Base-by-base conservation (phyloP, 2,329 filamentous ascomycete genomes). In the Penicillium psychrosexuale region DNA sequence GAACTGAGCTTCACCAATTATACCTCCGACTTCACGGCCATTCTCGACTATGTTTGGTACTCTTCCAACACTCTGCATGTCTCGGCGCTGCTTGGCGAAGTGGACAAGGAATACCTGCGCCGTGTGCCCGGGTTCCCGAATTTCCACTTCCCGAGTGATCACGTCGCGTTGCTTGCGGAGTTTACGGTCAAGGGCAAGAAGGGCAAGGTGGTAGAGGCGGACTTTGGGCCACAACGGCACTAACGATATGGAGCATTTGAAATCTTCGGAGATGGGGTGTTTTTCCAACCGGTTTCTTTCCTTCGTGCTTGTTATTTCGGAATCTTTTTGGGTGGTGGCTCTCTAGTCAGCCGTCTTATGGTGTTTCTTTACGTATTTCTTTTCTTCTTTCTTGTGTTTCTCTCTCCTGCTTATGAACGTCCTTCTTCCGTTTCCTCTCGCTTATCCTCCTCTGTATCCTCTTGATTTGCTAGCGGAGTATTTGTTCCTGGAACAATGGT, bases 31-130 rank as follows among this genome's bases (percentile, higher is more conserved):
- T 99, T 97, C 76, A 84, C 85, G 48, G 92, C 91, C 59, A 90
- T 95, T 54, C 89, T 99, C 63, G 94, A 99, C 72, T 97, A 97
- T 74, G 91, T 99, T 67, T 97, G 92, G 91, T 99, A 96, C 75
- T 92, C 91, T 53, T 93, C 91, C 55, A 96, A 94, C 73, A 86
- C 88, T 22, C 80, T 97, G 42, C 89, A 94, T 69, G 89, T 95
- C 24, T 87, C 90, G 17, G 88, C 88, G 50, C 75, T 97, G 50
- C 85, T 97, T 4, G 92, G 92, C 30, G 89, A 93, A 40, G 90
- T 95, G 2, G 92, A 97, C 71, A 84, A 86, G 60, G 84, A 90
- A 28, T 94, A 96, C 71, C 84, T 96, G 55, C 88, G 90, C 72
- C 84, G 87, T 49, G 90, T 97, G 27, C 91, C 92, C 3, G 91